Evolutionary conservation across 2,329 filamentous ascomycete genomes (phyloP).

Genomic region (Microsporum audouinii): DNA sequence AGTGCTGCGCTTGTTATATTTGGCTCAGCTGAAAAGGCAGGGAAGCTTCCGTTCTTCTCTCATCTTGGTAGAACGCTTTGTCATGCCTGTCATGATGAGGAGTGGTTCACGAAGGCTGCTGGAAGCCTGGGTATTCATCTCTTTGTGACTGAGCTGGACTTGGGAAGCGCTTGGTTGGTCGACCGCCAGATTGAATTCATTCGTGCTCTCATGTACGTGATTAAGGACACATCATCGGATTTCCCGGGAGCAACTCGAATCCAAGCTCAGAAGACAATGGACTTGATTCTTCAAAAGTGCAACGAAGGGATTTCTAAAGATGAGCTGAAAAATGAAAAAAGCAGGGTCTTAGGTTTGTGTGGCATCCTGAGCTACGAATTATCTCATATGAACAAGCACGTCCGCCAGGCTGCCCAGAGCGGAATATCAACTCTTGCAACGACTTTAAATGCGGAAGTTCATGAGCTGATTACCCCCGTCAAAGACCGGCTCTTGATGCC

Average conservation of each 20-base stretch:
- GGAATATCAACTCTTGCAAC: slow-evolving; percentile 72
- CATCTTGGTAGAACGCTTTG: slow-evolving; percentile 75
- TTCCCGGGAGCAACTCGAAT: slow-evolving; percentile 79
- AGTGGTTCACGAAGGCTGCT: slow-evolving; percentile 97
- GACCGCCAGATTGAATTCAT: slow-evolving; percentile 79
- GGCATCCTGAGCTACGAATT: slow-evolving; percentile 78
- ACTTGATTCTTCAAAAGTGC: slow-evolving; percentile 65
- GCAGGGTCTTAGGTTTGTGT: slow-evolving; percentile 63
- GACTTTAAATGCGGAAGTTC: slow-evolving; percentile 64
- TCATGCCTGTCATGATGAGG: slow-evolving; percentile 91
- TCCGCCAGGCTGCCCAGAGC: slow-evolving; percentile 73
- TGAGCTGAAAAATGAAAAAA: slow-evolving; percentile 57
- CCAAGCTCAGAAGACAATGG: slow-evolving; percentile 71
- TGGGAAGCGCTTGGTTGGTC: slow-evolving; percentile 73
- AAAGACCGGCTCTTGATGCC: slow-evolving; percentile 81
- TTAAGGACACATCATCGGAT: slow-evolving; percentile 95
- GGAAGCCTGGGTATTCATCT: slow-evolving; percentile 84
- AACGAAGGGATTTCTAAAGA: slow-evolving; percentile 70
- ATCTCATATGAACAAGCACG: slow-evolving; percentile 90
- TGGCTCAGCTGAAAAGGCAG: slow-evolving; percentile 58
- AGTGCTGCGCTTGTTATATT: slow-evolving; percentile 68
- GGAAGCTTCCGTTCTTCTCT: slow-evolving; percentile 71
- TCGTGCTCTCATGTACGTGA: slow-evolving; percentile 85
- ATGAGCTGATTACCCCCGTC: slow-evolving; percentile 79
- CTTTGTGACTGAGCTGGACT: slow-evolving; percentile 68